phyloP scores from a whole-genome alignment of 352 stramenopile species.

The Globisporangium megalacanthum region DNA sequence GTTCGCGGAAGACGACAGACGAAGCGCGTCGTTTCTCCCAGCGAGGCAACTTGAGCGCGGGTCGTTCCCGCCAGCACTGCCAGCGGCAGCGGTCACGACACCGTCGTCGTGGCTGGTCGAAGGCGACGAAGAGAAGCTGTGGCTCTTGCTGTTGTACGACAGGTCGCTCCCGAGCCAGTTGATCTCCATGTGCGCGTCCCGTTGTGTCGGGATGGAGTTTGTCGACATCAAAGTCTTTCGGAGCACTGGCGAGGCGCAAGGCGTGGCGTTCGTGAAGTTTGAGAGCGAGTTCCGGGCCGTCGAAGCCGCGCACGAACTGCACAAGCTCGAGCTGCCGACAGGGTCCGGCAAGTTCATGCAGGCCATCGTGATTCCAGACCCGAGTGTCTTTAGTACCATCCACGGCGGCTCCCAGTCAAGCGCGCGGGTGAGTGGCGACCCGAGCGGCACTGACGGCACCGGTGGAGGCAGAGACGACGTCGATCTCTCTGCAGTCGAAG shows the following conservation, averaged over 20 bases:
- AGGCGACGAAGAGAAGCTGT: slow-evolving; percentile 28
- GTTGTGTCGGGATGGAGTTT: slow-evolving; percentile 67
- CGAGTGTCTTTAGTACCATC: slow-evolving; percentile 55
- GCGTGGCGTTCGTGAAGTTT: slow-evolving; percentile 77
- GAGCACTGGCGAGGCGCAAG: slow-evolving; percentile 55
- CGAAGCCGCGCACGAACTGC: slow-evolving; percentile 43
- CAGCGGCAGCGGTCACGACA: neutral
- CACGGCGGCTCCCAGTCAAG: slow-evolving; percentile 25
- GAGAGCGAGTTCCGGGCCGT: slow-evolving; percentile 36
- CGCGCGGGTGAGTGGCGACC: neutral
- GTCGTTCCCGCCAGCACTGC: slow-evolving; percentile 1
- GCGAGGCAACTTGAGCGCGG: slow-evolving; percentile 5
- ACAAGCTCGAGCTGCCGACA: slow-evolving; percentile 51
- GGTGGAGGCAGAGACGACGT: slow-evolving; percentile 40
- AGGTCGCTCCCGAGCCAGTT: slow-evolving; percentile 49
- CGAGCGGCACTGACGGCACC: slow-evolving; percentile 12
- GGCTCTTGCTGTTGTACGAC: slow-evolving; percentile 72
- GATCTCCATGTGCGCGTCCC: slow-evolving; percentile 55
- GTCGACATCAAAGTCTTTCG: slow-evolving; percentile 76
- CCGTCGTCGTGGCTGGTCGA: slow-evolving; percentile 7
- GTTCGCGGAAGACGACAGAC: slow-evolving; percentile 30
- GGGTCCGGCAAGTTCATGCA: slow-evolving; percentile 51
- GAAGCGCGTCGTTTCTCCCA: slow-evolving; percentile 2
- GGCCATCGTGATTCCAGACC: slow-evolving; percentile 62
- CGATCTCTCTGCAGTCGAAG: slow-evolving; percentile 69